A percentile compares a stretch with the other conserved stretches of the same genome.
phyloP scores from a whole-genome alignment of 1,284 basidiomycete genomes.

The Puccinia horiana region DNA sequence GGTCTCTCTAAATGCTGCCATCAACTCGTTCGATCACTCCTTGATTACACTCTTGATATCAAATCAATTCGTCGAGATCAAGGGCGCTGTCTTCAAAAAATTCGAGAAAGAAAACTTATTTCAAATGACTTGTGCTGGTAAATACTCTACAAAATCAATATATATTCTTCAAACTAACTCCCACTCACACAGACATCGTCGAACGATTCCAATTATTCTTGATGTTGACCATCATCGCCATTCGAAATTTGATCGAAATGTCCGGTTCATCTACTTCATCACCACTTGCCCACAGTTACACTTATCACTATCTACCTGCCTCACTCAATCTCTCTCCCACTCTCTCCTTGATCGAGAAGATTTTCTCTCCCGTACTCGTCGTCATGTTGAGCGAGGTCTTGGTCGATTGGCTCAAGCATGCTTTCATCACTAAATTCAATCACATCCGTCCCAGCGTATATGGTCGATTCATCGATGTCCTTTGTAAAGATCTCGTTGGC shows the following conservation, averaged over 20 bases:
- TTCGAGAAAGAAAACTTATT: conserved; percentile 99
- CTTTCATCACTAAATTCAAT: conserved; percentile 96
- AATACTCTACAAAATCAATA: conserved; percentile 47
- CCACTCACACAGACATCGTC: conserved; percentile 74
- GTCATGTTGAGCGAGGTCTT: conserved; percentile 89
- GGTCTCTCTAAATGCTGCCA: conserved; percentile 91
- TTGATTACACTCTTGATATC: conserved; percentile 90
- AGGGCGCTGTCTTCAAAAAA: conserved; percentile 97
- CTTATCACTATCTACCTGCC: conserved; percentile 43
- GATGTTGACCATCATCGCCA: conserved; percentile 87
- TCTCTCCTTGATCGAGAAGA: conserved; percentile 70
- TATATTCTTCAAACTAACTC: neutral
- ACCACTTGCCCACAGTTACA: conserved; percentile 66
- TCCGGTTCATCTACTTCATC: conserved; percentile 67
- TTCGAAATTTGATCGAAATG: conserved; percentile 93
- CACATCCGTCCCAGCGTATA: conserved; percentile 94
- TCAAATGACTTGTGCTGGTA: conserved; percentile 94
- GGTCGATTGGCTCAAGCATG: conserved; percentile 99
- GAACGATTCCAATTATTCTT: conserved; percentile 91
- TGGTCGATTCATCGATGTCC: conserved; percentile 90
- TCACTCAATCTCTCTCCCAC: conserved; percentile 56
- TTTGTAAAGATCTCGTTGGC: conserved; percentile 88
- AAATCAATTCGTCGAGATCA: conserved; percentile 99
- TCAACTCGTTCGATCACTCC: conserved; percentile 97
- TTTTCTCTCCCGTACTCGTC: conserved; percentile 86